Base-by-base conservation (phyloP, 768 basidiomycete genomes). In the Baorangia bicolor region DNA sequence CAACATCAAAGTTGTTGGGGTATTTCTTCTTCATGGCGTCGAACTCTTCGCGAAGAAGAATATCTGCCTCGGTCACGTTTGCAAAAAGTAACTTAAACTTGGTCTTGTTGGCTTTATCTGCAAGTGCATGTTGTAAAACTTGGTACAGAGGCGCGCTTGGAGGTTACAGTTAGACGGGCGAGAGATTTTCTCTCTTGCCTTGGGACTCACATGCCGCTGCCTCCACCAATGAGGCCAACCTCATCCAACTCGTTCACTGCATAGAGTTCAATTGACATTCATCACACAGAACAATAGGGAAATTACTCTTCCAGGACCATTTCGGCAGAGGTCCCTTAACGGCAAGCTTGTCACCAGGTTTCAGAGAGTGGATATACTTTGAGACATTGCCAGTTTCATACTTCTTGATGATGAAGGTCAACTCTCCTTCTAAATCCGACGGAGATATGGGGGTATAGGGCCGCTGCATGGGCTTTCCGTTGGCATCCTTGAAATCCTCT, bases 381-480 rank as follows among this genome's bases (percentile, higher is more conserved):
- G 92, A 93, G 64, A 91, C 84, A 63, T 88, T 86, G 51, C 94
- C 94, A 2, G 75, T 82, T 40, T 94, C 88, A 62, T 88, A 88
- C 60, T 85, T 86, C 75, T 98, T 98, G 71, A 98, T 75, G 60
- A 98, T 72, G 60, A 98, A 81, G 13, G 80, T 78, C 43, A 96
- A 72, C 65, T 92, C 87, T 27, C 92, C 94, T 51, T 83, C 82
- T 8, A 77, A 66, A 55, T 94, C 85, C 9, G 91, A 81, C 0
- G 83, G 74, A 21, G 94, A 94, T 60, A 93, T 83, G 49, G 97
- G 94, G 5, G 97, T 99, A 74, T 99, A 99, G 0, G 97, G 92
- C 51, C 94, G 83, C 60, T 88, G 79, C 72, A 94, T 83, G 48
- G 92, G 90, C 63, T 92, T 93, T 58, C 93, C 95, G 66, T 94